Evolutionary conservation across 495 filamentous ascomycete species (phyloP), one percentile per base, ranked within the genome.

Genomic region (Staphylotrichum tortipilum): DNA sequence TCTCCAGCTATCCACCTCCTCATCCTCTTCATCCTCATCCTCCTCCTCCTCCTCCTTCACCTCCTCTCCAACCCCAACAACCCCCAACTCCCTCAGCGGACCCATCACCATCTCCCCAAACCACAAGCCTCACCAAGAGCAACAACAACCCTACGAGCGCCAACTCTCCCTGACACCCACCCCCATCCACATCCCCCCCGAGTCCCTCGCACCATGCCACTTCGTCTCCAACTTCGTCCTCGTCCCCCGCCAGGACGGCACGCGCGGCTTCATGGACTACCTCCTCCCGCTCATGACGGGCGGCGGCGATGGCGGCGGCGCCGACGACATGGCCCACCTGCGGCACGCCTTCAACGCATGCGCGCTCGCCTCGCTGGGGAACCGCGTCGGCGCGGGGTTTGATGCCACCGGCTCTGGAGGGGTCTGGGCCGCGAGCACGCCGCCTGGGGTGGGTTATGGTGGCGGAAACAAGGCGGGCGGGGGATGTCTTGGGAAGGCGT

Each of bases 291-390:
- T 79, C 11, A 69, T 81, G 42, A 41, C 4, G 40, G 1, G 19
- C 15, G 26, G 23, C 8, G 19, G 3, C 1, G 38, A 10, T 12
- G 38, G 21, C 7, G 26, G 22, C 3, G 14, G 6, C 3, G 11
- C 18, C 18, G 31, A 22, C 8, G 72, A 71, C 7, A 74, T 69
- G 30, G 24, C 15, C 3, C 74, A 76, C 37, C 55, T 86, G 7
- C 67, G 71, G 12, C 65, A 77, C 22, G 77, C 78, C 17, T 82
- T 82, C 36, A 70, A 79, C 34, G 81, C 83, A 1, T 79, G 83
- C 47, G 70, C 82, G 17, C 68, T 82, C 50, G 78, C 78, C 15
- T 75, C 74, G 59, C 64, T 65, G 55, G 71, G 53, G 51, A 81
- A 69, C 52, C 58, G 56, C 18, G 63, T 49, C 30, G 2, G 30